phyloP scores from a whole-genome alignment of 805 yeast genomes.

The Cyberlindnera amylophila region DNA sequence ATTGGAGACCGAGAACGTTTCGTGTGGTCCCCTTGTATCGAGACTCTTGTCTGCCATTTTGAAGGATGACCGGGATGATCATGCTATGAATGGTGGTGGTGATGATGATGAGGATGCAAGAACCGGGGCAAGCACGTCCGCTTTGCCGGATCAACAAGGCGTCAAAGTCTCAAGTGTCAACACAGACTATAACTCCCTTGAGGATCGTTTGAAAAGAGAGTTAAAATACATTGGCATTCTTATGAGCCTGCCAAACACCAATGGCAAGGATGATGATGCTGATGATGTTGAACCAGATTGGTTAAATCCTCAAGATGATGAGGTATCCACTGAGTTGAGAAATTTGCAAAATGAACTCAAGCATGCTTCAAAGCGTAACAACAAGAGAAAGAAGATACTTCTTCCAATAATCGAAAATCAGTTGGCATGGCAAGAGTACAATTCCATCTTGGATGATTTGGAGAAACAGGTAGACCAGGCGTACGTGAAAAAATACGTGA shows the following conservation, averaged over 20 bases:
- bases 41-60: conserved; percentile 79
- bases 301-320: conserved; percentile 89
- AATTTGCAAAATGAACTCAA: conserved; percentile 64
- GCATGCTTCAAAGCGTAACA: conserved; percentile 58
- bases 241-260: conserved; percentile 45
- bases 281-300: conserved; percentile 45
- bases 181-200: conserved; percentile 75
- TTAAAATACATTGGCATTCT: conserved; percentile 87
- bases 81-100: conserved; percentile 23
- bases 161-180: conserved; percentile 43
- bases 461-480: conserved; percentile 97
- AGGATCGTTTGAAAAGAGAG: conserved; percentile 84
- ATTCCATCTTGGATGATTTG: conserved; percentile 83
- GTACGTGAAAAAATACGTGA: conserved; percentile 63
- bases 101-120: conserved; percentile 27
- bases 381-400: conserved; percentile 59
- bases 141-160: conserved; percentile 40
- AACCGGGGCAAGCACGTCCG: conserved; percentile 23
- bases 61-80: conserved; percentile 32
- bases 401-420: conserved; percentile 79
- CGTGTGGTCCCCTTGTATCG: conserved; percentile 89
- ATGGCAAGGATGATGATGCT: conserved; percentile 22
- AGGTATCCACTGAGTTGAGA: conserved; percentile 81
- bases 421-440: conserved; percentile 91
- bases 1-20: conserved; percentile 68